Evolutionary conservation across 805 yeast genomes (phyloP), one percentile per base, ranked within the genome.

Genomic region (Soucietia sequanensis): DNA sequence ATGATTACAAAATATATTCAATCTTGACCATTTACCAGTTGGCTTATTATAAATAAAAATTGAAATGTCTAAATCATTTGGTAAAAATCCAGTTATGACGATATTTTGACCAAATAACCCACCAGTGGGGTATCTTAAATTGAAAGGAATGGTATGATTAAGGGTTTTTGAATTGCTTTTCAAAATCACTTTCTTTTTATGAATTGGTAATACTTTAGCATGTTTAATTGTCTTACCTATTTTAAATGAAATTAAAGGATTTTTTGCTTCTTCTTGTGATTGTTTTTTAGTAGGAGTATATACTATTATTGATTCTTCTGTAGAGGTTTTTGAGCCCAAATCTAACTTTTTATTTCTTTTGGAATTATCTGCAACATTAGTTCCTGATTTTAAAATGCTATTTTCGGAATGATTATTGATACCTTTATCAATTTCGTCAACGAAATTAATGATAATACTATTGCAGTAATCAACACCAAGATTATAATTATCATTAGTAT

Each of bases 91-190:
- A 2, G 76, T 67, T 2, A 81, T 62, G 4, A 84, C 71, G 13
- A 83, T 51, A 43, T 80, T 81, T 39, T 80, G 78, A 4, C 89
- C 90, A 50, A 82, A 83, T 9, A 70, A 51, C 1, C 79, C 86
- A 15, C 83, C 78, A 0, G 77, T 68, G 2, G 89, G 85, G 43
- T 65, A 73, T 15, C 62, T 55, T 33, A 82, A 57, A 23, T 70
- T 67, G 37, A 54, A 63, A 1, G 83, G 83, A 6, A 72, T 59
- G 7, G 61, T 65, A 14, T 46, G 44, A 17, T 34, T 43, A 19
- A 37, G 39, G 15, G 23, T 17, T 24, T 34, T 38, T 9, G 34
- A 31, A 3, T 22, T 35, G n/a, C n/a, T n/a, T n/a, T n/a, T n/a
- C n/a, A n/a, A n/a, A n/a, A n/a, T n/a, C n/a, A n/a, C n/a, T 16